Conservation (phyloP, 495 filamentous ascomycete species). For the Neurospora discreta region DNA sequence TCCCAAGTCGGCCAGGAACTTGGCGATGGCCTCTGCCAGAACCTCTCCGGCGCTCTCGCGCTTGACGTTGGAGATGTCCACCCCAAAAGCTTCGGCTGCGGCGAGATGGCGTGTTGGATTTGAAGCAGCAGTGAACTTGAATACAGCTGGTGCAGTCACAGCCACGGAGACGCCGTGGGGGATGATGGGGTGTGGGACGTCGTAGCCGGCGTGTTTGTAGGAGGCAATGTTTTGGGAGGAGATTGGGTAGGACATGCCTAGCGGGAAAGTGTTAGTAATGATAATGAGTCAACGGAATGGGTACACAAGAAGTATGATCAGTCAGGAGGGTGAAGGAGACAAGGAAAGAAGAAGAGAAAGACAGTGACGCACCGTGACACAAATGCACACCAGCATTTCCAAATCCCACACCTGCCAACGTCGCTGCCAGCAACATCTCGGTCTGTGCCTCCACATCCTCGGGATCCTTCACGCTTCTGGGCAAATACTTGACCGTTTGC, state of each 20-base stretch:
- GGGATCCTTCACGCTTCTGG: constrained; percentile 71
- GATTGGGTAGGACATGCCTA: constrained; percentile 90
- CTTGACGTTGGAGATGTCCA: constrained; percentile 78
- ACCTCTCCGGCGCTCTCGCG: constrained; percentile 80
- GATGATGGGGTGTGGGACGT: constrained; percentile 64
- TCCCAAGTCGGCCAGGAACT: constrained; percentile 72
- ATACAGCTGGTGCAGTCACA: constrained; percentile 88
- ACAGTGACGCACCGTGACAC: constrained; percentile 57
- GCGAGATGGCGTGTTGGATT: constrained; percentile 84
- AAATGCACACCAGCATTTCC: constrained; percentile 96
- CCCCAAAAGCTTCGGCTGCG: constrained; percentile 83
- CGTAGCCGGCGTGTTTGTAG: constrained; percentile 79
- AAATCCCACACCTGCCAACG: constrained; percentile 89
- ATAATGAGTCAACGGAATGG: background rate
- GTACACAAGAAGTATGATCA: background rate
- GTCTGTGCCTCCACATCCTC: constrained; percentile 85
- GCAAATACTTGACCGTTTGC: constrained; percentile 80
- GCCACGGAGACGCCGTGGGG: constrained; percentile 94
- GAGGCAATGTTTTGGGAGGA: constrained; percentile 76
- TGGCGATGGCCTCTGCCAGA: constrained; percentile 63
- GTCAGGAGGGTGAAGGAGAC: background rate
- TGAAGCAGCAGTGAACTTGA: constrained; percentile 79
- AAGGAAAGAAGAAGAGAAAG: background rate
- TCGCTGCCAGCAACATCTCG: constrained; percentile 91
- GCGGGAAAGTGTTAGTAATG: constrained; percentile 3